Conservation (phyloP, 768 basidiomycete species). For the Hortiboletus campestris region DNA sequence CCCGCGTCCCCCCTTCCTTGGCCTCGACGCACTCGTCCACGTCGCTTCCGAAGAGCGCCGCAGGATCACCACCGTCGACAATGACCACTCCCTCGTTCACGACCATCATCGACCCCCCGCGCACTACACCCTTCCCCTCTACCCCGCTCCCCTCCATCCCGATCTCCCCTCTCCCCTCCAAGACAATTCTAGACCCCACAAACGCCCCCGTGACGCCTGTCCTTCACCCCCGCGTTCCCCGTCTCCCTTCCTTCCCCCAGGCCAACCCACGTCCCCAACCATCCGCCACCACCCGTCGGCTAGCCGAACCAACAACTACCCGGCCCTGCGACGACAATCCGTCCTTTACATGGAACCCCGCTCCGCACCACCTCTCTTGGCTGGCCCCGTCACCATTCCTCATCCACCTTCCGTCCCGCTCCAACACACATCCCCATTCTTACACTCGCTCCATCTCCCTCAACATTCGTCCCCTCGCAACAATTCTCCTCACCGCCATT, state of each 20-base stretch:
- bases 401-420: constrained; percentile 11
- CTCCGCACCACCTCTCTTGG: constrained; percentile 3
- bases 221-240: constrained; percentile 8
- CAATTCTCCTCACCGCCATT: constrained; percentile 19
- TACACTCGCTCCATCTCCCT: constrained; percentile 6
- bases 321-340: constrained; percentile 24
- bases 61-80: constrained; percentile 36
- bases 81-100: too few relatives aligned
- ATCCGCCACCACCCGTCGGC: constrained; percentile 20
- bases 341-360: constrained; percentile 12
- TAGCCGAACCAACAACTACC: constrained; percentile 19
- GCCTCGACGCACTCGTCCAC: constrained; percentile 68
- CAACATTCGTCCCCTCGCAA: constrained; percentile 15
- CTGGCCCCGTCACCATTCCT: not conserved
- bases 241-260: constrained; percentile 7
- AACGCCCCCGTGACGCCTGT: constrained; percentile 19
- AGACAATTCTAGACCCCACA: constrained; percentile 17
- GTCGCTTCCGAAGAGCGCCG: constrained; percentile 66
- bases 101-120: too few relatives aligned
- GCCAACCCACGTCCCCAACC: constrained; percentile 11
- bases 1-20: constrained; percentile 16
- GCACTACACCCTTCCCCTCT: not conserved
- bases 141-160: too few relatives aligned
- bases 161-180: constrained; percentile 1
- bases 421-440: constrained; percentile 13